These are phyloP conservation scores for Malassezia restricta DNA, from an alignment of 1,284 basidiomycete species.

Conservation along the genomic window DNA sequence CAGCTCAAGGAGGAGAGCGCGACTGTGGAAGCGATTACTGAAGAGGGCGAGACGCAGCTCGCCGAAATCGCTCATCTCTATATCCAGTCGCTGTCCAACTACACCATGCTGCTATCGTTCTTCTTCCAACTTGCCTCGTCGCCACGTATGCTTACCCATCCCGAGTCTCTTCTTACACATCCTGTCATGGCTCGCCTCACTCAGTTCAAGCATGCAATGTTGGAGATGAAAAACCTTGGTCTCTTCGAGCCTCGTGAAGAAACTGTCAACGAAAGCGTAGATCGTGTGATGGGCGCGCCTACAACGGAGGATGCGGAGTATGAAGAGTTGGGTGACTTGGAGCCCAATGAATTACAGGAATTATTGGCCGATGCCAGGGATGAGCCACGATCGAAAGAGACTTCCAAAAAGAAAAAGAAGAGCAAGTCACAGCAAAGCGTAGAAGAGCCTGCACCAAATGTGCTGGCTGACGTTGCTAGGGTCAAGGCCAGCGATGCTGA, in stretches of 20 bases:
- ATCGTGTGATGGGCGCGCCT: slow-evolving; percentile 23
- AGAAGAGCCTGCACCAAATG: neutral
- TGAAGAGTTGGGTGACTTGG: slow-evolving; percentile 17
- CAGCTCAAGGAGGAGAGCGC: slow-evolving; percentile 47
- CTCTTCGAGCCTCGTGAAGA: slow-evolving; percentile 22
- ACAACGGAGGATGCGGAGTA: slow-evolving; percentile 24
- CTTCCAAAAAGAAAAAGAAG: slow-evolving; percentile 9
- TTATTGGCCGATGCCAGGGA: slow-evolving; percentile 33
- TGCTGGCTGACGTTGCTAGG: slow-evolving; percentile 14
- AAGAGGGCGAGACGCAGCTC: slow-evolving; percentile 3
- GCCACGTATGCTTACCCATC: slow-evolving; percentile 38
- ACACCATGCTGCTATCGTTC: slow-evolving; percentile 79
- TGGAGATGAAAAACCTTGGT: slow-evolving; percentile 53
- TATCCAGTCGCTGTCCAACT: slow-evolving; percentile 66
- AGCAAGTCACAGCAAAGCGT: slow-evolving; percentile 16
- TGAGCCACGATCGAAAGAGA: neutral
- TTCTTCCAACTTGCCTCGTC: slow-evolving; percentile 70
- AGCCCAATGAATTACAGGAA: slow-evolving; percentile 17
- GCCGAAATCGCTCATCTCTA: slow-evolving; percentile 12
- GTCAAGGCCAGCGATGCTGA: neutral
- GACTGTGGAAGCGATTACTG: neutral
- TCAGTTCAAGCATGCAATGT: slow-evolving; percentile 69
- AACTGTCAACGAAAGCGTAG: slow-evolving; percentile 17
- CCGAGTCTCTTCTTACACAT: slow-evolving; percentile 28
- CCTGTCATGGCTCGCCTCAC: slow-evolving; percentile 72